Base-by-base conservation (phyloP, 2,329 filamentous ascomycete species). In the Nothopassalora personata region DNA sequence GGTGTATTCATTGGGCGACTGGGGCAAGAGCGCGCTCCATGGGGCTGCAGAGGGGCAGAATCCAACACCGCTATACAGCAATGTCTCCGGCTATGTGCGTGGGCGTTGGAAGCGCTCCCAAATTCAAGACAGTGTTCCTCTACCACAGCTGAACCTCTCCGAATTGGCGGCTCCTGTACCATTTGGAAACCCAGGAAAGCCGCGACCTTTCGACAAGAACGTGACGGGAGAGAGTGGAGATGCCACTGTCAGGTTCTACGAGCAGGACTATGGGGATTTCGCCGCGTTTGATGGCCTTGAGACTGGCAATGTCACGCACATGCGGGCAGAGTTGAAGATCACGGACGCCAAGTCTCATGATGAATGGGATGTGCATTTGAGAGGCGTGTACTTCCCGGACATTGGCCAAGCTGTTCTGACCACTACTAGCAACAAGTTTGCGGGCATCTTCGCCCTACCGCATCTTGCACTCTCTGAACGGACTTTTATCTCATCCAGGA, bases 341-440 rank as follows among this genome's bases (percentile, higher is more conserved):
- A 86, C 91, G 66, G 91, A 94, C 67, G 80, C 84, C 46, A 81
- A 83, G 57, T 83, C 83, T 60, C 88, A 88, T 5, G 87, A 87
- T 69, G 89, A 85, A 65, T 92, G 89, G 86, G 87, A 92, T 66
- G 85, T 95, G 76, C 81, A 84, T 54, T 76, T 96, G 53, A 87
- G 91, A 73, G 94, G 94, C 3, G 82, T 95, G 4, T 93, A 97
- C 76, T 95, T 91, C 80, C 86, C 88, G 39, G 81, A 83, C n/a
- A 84, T 88, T 62, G 94, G 94, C 1, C 83, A 86, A 13, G 84
- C 94, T 53, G 77, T 97, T 36, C 77, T 97, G 71, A 90, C 88
- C 1, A 97, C 93, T 0, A 93, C 91, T 51, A 97, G 91, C 73
- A 89, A 96, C 70, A 97, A 96, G 77, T 82, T 94, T 69, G 85